Evolutionary conservation across 1,139 yeast species (phyloP).

Genomic region (Candida anutae): DNA sequence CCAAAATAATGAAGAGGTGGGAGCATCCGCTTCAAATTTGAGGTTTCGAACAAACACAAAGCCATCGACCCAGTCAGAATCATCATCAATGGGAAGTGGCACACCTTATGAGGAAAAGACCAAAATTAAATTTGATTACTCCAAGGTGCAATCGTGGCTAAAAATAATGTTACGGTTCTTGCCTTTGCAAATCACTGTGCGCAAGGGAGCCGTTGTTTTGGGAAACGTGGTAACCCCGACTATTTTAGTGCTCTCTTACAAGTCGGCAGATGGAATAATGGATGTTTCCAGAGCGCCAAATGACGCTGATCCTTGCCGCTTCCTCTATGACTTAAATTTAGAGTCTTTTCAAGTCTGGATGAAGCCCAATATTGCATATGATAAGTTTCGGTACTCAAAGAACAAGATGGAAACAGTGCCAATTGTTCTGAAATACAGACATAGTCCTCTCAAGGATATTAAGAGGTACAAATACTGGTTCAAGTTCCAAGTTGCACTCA

Average conservation of each 20-base stretch:
- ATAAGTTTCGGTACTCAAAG: constrained; percentile 10
- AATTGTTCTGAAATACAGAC: too few species aligned
- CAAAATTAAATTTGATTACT: constrained; percentile 1
- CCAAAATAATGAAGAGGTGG: neutral
- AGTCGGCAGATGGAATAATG: constrained; percentile 46
- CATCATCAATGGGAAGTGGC: neutral
- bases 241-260: constrained; percentile 54
- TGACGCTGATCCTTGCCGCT: constrained; percentile 47
- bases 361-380: constrained; percentile 61
- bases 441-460: constrained; percentile 10
- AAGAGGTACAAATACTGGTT: constrained; percentile 17
- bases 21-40: neutral
- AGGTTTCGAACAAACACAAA: neutral
- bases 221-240: constrained; percentile 80
- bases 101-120: neutral
- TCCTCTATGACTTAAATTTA: constrained; percentile 34
- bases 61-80: constrained; percentile 1
- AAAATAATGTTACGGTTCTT: constrained; percentile 28
- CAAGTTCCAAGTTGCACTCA: constrained; percentile 15
- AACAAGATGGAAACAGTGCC: constrained; percentile 2
- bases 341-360: constrained; percentile 50
- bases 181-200: constrained; percentile 54
- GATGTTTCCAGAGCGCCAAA: constrained; percentile 50
- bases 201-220: constrained; percentile 64
- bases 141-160: constrained; percentile 1